Evolutionary conservation across 257 asterid genomes (phyloP).

Genomic region (Lycium barbarum): DNA sequence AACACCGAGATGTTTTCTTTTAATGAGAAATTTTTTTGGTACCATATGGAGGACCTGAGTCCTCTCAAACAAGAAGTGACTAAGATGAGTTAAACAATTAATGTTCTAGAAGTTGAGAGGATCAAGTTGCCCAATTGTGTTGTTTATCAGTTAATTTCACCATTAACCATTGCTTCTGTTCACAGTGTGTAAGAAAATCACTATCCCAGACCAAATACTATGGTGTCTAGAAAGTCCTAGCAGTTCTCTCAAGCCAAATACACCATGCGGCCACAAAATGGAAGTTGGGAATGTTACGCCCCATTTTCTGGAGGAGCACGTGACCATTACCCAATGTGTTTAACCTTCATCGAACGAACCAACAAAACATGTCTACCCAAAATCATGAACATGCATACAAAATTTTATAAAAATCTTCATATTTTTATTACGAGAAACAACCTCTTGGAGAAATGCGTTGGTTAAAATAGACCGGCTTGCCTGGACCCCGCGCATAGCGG

Average conservation of each 20-base stretch:
- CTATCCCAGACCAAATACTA: not conserved
- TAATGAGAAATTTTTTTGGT: not conserved
- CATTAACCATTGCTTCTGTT: not conserved
- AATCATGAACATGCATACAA: not conserved
- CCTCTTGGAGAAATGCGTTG: no score
- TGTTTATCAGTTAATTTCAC: not conserved
- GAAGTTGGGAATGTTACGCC: not conserved
- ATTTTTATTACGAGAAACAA: not conserved
- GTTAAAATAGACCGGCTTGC: no score
- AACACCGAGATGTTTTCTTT: not conserved
- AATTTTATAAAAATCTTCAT: not conserved
- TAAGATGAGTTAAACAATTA: not conserved
- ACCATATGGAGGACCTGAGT: not conserved
- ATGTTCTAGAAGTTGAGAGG: not conserved
- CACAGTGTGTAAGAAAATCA: not conserved
- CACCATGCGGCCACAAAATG: not conserved
- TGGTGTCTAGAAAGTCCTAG: not conserved
- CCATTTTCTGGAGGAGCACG: not conserved
- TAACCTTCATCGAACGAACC: not conserved
- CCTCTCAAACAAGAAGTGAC: not conserved
- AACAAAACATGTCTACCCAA: constrained; percentile 3
- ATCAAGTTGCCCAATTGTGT: not conserved
- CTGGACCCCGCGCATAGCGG: no score
- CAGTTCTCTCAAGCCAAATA: not conserved
- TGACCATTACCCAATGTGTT: not conserved